A percentile compares a stretch with the other conserved stretches of the same genome.
phyloP scores from a whole-genome alignment of 371 early-diverging fungal genomes.

The Mortierella sp. region DNA sequence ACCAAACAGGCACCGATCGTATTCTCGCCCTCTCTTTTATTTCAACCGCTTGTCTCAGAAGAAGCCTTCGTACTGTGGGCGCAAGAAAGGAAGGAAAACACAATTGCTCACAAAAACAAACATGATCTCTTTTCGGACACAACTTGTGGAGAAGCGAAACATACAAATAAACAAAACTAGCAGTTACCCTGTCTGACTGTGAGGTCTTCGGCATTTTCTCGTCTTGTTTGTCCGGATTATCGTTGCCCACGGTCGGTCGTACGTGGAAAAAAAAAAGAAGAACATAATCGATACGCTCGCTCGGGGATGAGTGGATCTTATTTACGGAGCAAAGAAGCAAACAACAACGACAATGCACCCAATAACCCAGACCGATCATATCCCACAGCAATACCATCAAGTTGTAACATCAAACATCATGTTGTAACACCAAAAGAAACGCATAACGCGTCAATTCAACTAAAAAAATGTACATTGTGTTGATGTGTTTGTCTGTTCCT shows the following conservation, averaged over 20 bases:
- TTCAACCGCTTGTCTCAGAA: not conserved
- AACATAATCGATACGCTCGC: not conserved
- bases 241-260: not conserved
- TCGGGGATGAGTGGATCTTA: not conserved
- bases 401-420: too few relatives aligned
- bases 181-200: not conserved
- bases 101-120: conserved; percentile 7
- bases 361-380: not conserved
- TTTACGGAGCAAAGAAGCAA: not conserved
- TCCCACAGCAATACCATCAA: not conserved
- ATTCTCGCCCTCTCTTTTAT: not conserved
- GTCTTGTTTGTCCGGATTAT: not conserved
- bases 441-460: not conserved
- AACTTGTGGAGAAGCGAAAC: conserved; percentile 8
- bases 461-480: conserved; percentile 7
- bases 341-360: not conserved
- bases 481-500: not conserved
- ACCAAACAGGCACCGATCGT: not conserved
- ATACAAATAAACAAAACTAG: not conserved
- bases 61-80: not conserved
- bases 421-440: not conserved
- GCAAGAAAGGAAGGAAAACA: not conserved
- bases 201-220: not conserved
- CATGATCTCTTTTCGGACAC: not conserved
- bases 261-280: not conserved